Percentiles rank a stretch among this genome's conserved stretches.
phyloP scores from a whole-genome alignment of 495 filamentous ascomycete genomes.

The Annulohypoxylon stygium region DNA sequence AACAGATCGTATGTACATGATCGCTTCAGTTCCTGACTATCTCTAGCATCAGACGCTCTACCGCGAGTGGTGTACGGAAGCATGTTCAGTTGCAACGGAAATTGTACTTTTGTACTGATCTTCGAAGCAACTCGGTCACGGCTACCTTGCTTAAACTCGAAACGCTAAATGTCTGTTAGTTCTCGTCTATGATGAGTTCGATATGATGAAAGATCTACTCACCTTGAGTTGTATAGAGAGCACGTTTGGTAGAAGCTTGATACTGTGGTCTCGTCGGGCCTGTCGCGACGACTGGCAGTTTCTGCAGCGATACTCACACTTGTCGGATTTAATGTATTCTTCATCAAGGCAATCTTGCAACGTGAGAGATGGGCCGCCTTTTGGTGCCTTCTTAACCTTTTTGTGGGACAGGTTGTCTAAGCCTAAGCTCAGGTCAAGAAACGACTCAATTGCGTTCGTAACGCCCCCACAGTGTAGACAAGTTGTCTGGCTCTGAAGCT shows the following conservation, averaged over 20 bases:
- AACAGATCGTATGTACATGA: slow-evolving; percentile 82
- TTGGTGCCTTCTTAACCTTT: slow-evolving; percentile 59
- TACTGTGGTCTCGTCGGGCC: slow-evolving; percentile 82
- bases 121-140: slow-evolving; percentile 76
- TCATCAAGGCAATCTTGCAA: slow-evolving; percentile 81
- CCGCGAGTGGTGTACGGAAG: slow-evolving; percentile 82
- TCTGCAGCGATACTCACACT: slow-evolving; percentile 83
- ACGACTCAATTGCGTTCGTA: slow-evolving; percentile 83
- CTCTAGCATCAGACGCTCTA: slow-evolving; percentile 52
- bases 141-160: slow-evolving; percentile 75
- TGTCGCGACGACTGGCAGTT: slow-evolving; percentile 78
- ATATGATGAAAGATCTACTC: slow-evolving; percentile 27
- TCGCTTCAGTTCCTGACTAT: slow-evolving; percentile 63
- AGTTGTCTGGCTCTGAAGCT: slow-evolving; percentile 86
- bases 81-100: slow-evolving; percentile 89
- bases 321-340: slow-evolving; percentile 82
- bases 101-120: slow-evolving; percentile 82
- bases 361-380: slow-evolving; percentile 64
- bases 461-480: slow-evolving; percentile 84
- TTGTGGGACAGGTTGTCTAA: slow-evolving; percentile 72
- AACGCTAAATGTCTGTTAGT: slow-evolving; percentile 67
- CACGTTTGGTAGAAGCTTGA: slow-evolving; percentile 84
- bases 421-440: slow-evolving; percentile 87
- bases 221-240: slow-evolving; percentile 95
- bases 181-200: not conserved